phyloP scores from a whole-genome alignment of 495 filamentous ascomycete species.

The Tirmania nivea region DNA sequence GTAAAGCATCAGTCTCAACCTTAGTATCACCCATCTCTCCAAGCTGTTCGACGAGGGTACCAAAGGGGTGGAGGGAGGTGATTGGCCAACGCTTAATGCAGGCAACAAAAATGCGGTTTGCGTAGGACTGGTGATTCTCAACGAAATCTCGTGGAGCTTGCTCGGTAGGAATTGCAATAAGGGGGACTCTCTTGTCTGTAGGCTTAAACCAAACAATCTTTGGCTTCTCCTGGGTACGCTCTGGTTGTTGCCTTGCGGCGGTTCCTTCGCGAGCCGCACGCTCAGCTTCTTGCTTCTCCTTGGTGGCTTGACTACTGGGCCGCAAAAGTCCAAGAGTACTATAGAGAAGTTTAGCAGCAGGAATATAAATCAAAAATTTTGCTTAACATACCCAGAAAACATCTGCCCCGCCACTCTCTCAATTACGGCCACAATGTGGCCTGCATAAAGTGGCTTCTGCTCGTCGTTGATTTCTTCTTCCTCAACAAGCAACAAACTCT shows the following conservation, averaged over 20 bases:
- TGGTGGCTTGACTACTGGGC: slow-evolving; percentile 95
- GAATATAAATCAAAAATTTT: not conserved
- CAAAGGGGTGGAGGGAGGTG: slow-evolving; percentile 96
- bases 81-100: slow-evolving; percentile 99
- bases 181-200: slow-evolving; percentile 90
- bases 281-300: slow-evolving; percentile 98
- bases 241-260: slow-evolving; percentile 44
- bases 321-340: slow-evolving; percentile 72
- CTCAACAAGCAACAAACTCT: slow-evolving; percentile 87
- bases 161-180: slow-evolving; percentile 96
- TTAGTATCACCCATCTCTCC: slow-evolving; percentile 93
- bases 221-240: slow-evolving; percentile 81
- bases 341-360: slow-evolving; percentile 4
- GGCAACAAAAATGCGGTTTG: slow-evolving; percentile 91
- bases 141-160: slow-evolving; percentile 96
- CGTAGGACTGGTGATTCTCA: slow-evolving; percentile 93
- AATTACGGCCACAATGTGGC: slow-evolving; percentile 90
- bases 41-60: slow-evolving; percentile 88
- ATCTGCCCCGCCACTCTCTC: slow-evolving; percentile 94
- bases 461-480: slow-evolving; percentile 98
- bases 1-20: slow-evolving; percentile 89
- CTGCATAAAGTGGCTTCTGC: slow-evolving; percentile 89
- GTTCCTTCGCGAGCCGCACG: slow-evolving; percentile 72
- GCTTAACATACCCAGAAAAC: slow-evolving; percentile 56
- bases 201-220: slow-evolving; percentile 99